A percentile compares a stretch with the other conserved stretches of the same genome.
phyloP scores from a whole-genome alignment of 768 basidiomycete genomes.

The Kwoniella europaea region DNA sequence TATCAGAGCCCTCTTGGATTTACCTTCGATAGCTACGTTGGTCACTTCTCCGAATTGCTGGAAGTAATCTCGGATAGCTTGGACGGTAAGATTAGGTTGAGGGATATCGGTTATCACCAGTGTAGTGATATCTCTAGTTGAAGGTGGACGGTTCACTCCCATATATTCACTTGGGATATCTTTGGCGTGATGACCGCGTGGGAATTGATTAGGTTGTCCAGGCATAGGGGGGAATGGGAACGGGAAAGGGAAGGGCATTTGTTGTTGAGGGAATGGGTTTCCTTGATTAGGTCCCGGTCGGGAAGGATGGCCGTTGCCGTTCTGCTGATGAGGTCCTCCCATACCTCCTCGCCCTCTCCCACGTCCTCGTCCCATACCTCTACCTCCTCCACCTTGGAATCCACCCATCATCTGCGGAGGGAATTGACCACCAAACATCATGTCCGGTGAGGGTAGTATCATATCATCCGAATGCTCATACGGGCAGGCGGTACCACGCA shows the following conservation, averaged over 20 bases:
- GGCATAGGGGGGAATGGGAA: slow-evolving; percentile 31
- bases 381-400: slow-evolving; percentile 23
- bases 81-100: slow-evolving; percentile 75
- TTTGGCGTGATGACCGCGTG: slow-evolving; percentile 58
- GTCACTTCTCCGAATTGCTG: slow-evolving; percentile 89
- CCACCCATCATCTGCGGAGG: slow-evolving; percentile 30
- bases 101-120: slow-evolving; percentile 95
- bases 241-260: slow-evolving; percentile 54
- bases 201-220: background rate
- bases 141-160: slow-evolving; percentile 51
- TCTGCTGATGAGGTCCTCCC: slow-evolving; percentile 26
- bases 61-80: slow-evolving; percentile 84
- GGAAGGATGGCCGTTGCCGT: slow-evolving; percentile 20
- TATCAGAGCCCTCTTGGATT: slow-evolving; percentile 77
- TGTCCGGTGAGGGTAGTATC: slow-evolving; percentile 63
- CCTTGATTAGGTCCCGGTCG: background rate
- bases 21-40: slow-evolving; percentile 83
- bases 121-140: slow-evolving; percentile 44
- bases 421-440: slow-evolving; percentile 46
- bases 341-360: slow-evolving; percentile 37
- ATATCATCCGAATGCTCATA: slow-evolving; percentile 92
- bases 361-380: slow-evolving; percentile 34
- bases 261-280: slow-evolving; percentile 50
- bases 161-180: slow-evolving; percentile 64
- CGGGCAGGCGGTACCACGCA: slow-evolving; percentile 84